Evolutionary conservation across 148 eudicot species (phyloP), one percentile per base, ranked within the genome.

Genomic region (Amaranthus palmeri): DNA sequence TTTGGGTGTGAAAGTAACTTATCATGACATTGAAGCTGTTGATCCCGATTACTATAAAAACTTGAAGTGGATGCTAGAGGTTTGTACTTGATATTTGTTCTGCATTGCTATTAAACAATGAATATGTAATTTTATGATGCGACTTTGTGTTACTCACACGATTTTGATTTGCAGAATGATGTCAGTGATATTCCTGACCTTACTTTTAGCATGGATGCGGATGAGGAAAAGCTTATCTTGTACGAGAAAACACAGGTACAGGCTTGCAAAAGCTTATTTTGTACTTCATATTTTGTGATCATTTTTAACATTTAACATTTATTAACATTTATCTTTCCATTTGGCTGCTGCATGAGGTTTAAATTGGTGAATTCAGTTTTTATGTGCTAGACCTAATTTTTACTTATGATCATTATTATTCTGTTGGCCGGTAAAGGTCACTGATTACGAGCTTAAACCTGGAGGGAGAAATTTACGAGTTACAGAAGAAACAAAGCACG

Each of bases 21-120:
- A 95, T 81, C 96, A 95, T 85, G 99, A 95, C 75, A 95, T 95
- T 71, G 99, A 95, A 84, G 99, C 99, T 71, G 93, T 95, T 72
- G 99, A 95, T 85, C 99, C 99, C n/a, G 99, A 88, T 81, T 95
- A 95, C 73, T 95, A 95, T 75, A 95, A 95, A 78, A 95, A 95
- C 72, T 77, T 95, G 84, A 95, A 92, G 81, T 95, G 99, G 99
- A 86, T 95, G 97, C 82, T 95, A 49, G 97, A 92, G 97, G 99
- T 95, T 70, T 69, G 87, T 81, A 50, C 40, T 70, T 65, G 46
- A n/a, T 64, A 25, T n/a, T 42, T 49, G 9, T 47, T 61, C 61
- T 64, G 56, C 54, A 7, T 18, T 69, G 42, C 43, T 52, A 60
- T 59, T 49, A 64, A 44, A n/a, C n/a, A 13, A 51, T 15, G 44